Evolutionary conservation across 1,284 basidiomycete species (phyloP), one percentile per base, ranked within the genome.

Genomic region (Fistulinella cinereoalba): DNA sequence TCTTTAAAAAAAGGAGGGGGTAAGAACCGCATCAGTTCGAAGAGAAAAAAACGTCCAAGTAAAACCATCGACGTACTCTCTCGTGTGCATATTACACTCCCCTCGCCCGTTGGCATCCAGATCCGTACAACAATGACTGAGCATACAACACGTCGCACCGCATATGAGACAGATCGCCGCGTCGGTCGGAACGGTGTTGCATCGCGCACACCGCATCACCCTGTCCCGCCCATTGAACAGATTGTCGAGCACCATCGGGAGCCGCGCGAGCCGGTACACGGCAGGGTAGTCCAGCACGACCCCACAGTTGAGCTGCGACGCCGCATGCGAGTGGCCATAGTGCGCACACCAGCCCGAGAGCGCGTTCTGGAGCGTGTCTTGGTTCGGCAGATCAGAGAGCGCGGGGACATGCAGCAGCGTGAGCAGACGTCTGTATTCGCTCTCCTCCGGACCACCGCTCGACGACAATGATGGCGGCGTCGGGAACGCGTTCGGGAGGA

Each of bases 1-100:
- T 18, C 33, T 21, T 4, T 16, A n/a, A n/a, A 32, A 32, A 27
- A 25, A 48, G 33, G 37, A 44, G 22, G 31, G 57, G 43, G 21
- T n/a, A 27, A 43, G 43, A 38, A 12, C 34, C 12, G 29, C n/a
- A 12, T 32, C 31, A 32, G 10, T 28, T 27, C 29, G 10, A 5
- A 31, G 13, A 31, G 5, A 8, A 31, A 10, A 5, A 31, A 31
- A 8, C 29, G 5, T 15, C 9, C 5, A 8, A 8, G 5, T 11
- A 31, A 15, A 8, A 8, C 29, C 9, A 31, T 10, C 6, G 12
- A 83, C 92, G 68, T 66, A 97, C 90, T 91, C 87, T 76, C 92
- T 78, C 55, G 88, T 89, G 66, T 99, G 97, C 73, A 91, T 82
- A 66, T 98, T 99, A 68, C 96, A 98, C 65, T 99, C 97, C 71